Base-by-base conservation (phyloP, 225 moss, liverwort and hornwort genomes). In the Thuidium tamariscinum region DNA sequence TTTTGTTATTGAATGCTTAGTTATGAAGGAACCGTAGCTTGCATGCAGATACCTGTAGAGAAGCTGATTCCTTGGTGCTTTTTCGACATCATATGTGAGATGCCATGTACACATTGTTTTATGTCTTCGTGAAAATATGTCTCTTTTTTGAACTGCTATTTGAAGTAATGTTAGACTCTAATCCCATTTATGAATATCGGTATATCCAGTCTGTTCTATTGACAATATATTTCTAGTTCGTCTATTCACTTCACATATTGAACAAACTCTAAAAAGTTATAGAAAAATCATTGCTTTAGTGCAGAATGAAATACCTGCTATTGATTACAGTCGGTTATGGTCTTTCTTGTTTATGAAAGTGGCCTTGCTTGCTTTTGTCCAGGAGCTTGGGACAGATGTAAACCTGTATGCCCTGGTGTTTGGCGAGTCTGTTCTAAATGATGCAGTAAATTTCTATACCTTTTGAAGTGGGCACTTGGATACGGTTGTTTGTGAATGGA, bases 341-440 rank as follows among this genome's bases (percentile, higher is more conserved):
- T 82, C 71, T 68, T 62, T 39, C 62, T 30, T 52, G 74, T 69
- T n/a, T 74, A 55, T 74, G 11, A 56, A 41, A 57, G 32, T 70
- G 73, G 18, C 46, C 61, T 82, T 81, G 55, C n/a, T 87, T 76
- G 63, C 65, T 74, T 72, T 62, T 86, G 41, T 89, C 21, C 90
- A 96, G 96, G 99, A 99, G 90, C 96, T 99, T 83, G 99, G 99
- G 83, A 94, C 94, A 74, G 99, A 99, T 90, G 95, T 93, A 61
- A 99, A 99, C 88, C 95, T 99, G 59, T 99, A 99, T 82, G 99
- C 99, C 34, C 91, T 99, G 71, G 99, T 99, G 36, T 99, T 99
- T 79, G 99, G 99, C 85, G 99, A 99, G 91, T 99, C 99, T 61
- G 99, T 99, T 61, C 88, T 99, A 34, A 99, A 99, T 86, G 99